Base-by-base conservation (phyloP, 257 asterid genomes). In the Solanum appendiculatum region DNA sequence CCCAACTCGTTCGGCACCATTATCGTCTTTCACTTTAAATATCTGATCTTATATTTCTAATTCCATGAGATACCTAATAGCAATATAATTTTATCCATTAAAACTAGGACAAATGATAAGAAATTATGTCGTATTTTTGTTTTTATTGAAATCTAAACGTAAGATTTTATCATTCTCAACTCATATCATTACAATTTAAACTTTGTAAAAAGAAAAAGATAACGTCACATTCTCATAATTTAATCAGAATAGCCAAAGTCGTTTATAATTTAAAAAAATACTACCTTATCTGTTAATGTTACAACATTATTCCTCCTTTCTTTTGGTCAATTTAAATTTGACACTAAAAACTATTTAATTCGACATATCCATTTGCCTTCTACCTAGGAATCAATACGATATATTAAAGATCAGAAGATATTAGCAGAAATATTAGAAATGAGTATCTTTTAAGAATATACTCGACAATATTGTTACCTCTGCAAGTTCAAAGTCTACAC, bases 101-200 rank as follows among this genome's bases (percentile, higher is more conserved):
- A 51, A 0, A 51, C 15, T 51, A 51, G 0, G 0, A 15, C 8
- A 51, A 51, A 0, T 16, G 23, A 51, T 51, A 0, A 51, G 15
- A 15, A 51, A 51, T 51, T 16, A 51, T 51, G 23, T 16, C 15
- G 1, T 51, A 3, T 6, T 51, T 51, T 54, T 54, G 2, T 54
- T 0, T 54, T 0, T 18, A 54, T 20, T 18, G 1, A 56, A 54
- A 54, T 54, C 1, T 54, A 23, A 51, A 6, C 0, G 1, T 13
- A n/a, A n/a, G n/a, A n/a, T n/a, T n/a, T n/a, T n/a, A n/a, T n/a
- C 18, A 46, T 33, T 33, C 51, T 44, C 5, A 44, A 44, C 5
- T 44, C 14, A 44, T 42, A 10, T 46, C 54, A 46, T 5, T 46
- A 46, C 1, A 46, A 40, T 2, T 60, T 60, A 60, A 60, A 23